Evolutionary conservation across 1,284 basidiomycete genomes (phyloP).

Genomic region (Cerrena zonata): DNA sequence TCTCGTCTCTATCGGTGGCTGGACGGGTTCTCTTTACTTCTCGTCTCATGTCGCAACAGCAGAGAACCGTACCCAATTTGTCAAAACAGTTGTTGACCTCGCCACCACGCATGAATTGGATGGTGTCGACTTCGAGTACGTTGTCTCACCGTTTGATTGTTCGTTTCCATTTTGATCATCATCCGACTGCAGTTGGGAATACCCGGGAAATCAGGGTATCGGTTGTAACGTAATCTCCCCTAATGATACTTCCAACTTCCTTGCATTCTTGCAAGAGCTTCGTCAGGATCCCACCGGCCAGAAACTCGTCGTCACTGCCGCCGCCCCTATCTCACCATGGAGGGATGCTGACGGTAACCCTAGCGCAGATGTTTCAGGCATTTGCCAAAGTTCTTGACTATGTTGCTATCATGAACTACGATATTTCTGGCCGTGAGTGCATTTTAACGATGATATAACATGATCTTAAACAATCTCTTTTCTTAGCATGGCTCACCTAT

Average conservation of each 20-base stretch:
- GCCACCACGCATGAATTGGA: conserved; percentile 62
- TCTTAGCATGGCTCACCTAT: conserved; percentile 31
- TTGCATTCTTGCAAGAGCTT: conserved; percentile 71
- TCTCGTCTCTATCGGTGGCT: conserved; percentile 75
- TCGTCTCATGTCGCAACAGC: conserved; percentile 61
- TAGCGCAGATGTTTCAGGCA: conserved; percentile 55
- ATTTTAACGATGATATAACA: not conserved
- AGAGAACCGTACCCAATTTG: conserved; percentile 60
- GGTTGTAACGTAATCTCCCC: conserved; percentile 62
- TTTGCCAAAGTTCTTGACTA: conserved; percentile 75
- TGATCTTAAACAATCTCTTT: conserved; percentile 16
- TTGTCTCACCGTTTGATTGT: conserved; percentile 9
- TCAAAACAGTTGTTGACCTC: conserved; percentile 56
- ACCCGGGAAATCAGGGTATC: conserved; percentile 67
- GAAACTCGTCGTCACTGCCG: conserved; percentile 69
- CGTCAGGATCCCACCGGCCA: conserved; percentile 51
- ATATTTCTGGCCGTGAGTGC: conserved; percentile 53
- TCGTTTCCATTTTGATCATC: not conserved
- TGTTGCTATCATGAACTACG: conserved; percentile 86
- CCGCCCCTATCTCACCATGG: conserved; percentile 68
- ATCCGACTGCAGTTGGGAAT: conserved; percentile 69
- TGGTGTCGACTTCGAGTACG: conserved; percentile 76
- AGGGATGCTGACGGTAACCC: conserved; percentile 51
- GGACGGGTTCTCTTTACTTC: conserved; percentile 70
- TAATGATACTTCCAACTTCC: conserved; percentile 67